Evolutionary conservation across 2,329 filamentous ascomycete species (phyloP).

Genomic region (Penicillium sp.): DNA sequence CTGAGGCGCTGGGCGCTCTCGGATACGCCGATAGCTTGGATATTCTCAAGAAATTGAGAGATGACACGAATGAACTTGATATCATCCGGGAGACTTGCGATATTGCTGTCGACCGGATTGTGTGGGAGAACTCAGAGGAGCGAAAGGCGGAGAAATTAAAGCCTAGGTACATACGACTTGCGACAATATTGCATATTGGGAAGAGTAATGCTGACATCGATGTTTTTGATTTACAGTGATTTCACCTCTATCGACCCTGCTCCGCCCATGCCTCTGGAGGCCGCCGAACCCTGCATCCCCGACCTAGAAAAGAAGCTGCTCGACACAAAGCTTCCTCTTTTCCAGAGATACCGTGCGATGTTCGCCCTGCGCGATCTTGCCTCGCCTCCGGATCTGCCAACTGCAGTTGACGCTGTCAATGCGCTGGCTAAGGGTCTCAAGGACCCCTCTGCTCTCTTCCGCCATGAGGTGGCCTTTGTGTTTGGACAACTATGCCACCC

Average conservation of each 20-base stretch:
- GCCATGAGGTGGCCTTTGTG: slow-evolving; percentile 97
- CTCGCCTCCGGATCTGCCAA: slow-evolving; percentile 85
- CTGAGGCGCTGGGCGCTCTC: slow-evolving; percentile 87
- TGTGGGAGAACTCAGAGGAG: slow-evolving; percentile 80
- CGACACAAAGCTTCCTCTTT: slow-evolving; percentile 73
- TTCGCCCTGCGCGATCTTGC: slow-evolving; percentile 93
- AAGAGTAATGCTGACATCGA: slow-evolving; percentile 10
- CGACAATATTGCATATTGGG: slow-evolving; percentile 6
- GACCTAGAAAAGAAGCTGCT: slow-evolving; percentile 74
- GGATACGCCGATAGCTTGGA: slow-evolving; percentile 70
- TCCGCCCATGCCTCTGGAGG: slow-evolving; percentile 73
- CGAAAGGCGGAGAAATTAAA: slow-evolving; percentile 71
- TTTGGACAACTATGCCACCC: slow-evolving; percentile 95
- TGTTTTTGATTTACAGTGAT: slow-evolving; percentile 58
- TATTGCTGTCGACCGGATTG: slow-evolving; percentile 87
- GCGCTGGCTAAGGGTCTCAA: slow-evolving; percentile 80
- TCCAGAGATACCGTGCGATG: slow-evolving; percentile 95
- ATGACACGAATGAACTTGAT: slow-evolving; percentile 70
- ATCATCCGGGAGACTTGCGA: slow-evolving; percentile 95
- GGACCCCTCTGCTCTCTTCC: slow-evolving; percentile 87
- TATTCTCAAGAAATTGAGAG: slow-evolving; percentile 67
- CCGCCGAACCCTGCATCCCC: slow-evolving; percentile 59
- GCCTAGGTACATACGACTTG: slow-evolving; percentile 67
- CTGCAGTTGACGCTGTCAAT: slow-evolving; percentile 79
- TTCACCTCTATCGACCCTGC: slow-evolving; percentile 95